Percentiles rank a stretch among this genome's conserved stretches.
These are phyloP conservation scores for Penicillium sp. DNA, from an alignment of 2,329 filamentous ascomycete species.

Conservation along the genomic window DNA sequence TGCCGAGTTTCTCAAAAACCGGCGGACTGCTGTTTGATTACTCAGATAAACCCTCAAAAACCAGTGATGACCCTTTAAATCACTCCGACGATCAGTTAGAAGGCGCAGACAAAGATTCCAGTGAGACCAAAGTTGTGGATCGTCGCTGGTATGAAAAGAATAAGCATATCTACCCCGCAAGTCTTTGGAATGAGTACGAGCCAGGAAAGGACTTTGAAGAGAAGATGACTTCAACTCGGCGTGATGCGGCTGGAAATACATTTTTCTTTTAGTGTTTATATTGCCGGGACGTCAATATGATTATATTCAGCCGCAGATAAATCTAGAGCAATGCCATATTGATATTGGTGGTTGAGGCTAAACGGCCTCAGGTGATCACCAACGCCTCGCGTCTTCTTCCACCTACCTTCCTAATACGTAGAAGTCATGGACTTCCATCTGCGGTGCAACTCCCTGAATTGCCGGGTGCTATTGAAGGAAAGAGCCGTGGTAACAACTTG, in stretches of 20 bases:
- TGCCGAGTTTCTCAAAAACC: conserved; percentile 66
- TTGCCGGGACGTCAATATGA: not conserved
- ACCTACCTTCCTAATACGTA: conserved; percentile 9
- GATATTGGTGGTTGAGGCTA: not conserved
- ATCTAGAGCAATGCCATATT: conserved; percentile 7
- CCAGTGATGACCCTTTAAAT: conserved; percentile 41
- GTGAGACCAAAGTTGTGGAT: conserved; percentile 89
- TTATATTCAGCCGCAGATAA: conserved; percentile 15
- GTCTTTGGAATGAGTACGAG: conserved; percentile 92
- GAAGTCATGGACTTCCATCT: conserved; percentile 68
- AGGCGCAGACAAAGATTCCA: conserved; percentile 73
- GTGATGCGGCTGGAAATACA: conserved; percentile 83
- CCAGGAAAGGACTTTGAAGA: conserved; percentile 72
- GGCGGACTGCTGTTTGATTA: conserved; percentile 78
- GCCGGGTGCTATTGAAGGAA: conserved; percentile 65
- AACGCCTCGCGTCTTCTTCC: conserved; percentile 5
- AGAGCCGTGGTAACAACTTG: conserved; percentile 84
- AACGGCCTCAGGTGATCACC: conserved; percentile 10
- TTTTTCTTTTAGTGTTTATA: conserved; percentile 68
- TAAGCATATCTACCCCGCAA: conserved; percentile 97
- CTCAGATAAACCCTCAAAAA: conserved; percentile 44
- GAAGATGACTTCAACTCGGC: conserved; percentile 67
- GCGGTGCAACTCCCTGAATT: conserved; percentile 77
- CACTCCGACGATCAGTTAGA: conserved; percentile 61
- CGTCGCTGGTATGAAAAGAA: conserved; percentile 95